phyloP scores from a whole-genome alignment of 2,329 filamentous ascomycete species.

The Beauveria brongniartii region DNA sequence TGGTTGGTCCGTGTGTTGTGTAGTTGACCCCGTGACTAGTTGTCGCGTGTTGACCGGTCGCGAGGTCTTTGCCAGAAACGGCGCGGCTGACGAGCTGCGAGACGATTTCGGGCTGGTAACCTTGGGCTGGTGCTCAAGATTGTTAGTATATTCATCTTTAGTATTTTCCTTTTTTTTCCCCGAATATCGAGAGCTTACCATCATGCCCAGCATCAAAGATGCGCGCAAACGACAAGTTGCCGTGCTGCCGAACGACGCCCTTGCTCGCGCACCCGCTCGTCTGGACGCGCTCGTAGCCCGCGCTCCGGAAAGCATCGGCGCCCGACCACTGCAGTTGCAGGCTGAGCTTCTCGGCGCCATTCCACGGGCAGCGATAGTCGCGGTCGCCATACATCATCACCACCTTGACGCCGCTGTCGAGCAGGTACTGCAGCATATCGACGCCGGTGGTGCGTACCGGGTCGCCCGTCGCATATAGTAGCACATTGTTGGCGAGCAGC shows the following conservation, averaged over 20 bases:
- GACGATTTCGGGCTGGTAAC: constrained; percentile 47
- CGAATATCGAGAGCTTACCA: constrained; percentile 24
- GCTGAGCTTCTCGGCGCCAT: constrained; percentile 62
- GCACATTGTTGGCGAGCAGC: constrained; percentile 26
- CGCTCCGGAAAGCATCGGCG: constrained; percentile 42
- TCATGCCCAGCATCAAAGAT: constrained; percentile 57
- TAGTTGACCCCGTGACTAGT: constrained; percentile 22
- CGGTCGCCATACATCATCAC: constrained; percentile 59
- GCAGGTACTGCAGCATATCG: constrained; percentile 44
- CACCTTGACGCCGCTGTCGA: constrained; percentile 55
- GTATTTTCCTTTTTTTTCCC: background rate
- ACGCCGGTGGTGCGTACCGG: background rate
- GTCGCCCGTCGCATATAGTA: background rate
- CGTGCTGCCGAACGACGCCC: constrained; percentile 66
- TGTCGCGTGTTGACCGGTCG: constrained; percentile 42
- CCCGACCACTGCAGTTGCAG: constrained; percentile 46
- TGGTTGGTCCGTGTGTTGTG: constrained; percentile 32
- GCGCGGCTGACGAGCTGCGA: constrained; percentile 49
- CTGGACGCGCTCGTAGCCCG: constrained; percentile 62
- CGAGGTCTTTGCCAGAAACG: constrained; percentile 42
- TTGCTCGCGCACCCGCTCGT: constrained; percentile 57
- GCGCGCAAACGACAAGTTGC: constrained; percentile 58
- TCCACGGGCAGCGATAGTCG: constrained; percentile 53
- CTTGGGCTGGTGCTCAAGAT: constrained; percentile 14
- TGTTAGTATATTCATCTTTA: background rate